Base-by-base conservation (phyloP, 768 basidiomycete genomes). In the Tricholoma terreum region DNA sequence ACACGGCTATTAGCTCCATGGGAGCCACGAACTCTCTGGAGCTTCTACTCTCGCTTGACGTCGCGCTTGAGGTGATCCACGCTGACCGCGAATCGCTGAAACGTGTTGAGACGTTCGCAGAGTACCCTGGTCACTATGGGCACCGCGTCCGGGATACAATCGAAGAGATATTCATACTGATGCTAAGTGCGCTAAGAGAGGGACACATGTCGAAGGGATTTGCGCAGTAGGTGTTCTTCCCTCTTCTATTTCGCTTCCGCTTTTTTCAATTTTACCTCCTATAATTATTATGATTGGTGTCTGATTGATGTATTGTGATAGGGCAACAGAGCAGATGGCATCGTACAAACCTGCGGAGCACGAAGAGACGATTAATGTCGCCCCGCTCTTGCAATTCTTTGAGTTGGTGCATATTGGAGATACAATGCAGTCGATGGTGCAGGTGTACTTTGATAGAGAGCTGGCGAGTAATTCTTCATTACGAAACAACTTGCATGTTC, bases 361-460 rank as follows among this genome's bases (percentile, higher is more conserved):
- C 63, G 81, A 87, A 51, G 88, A 84, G 51, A 86, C 86, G 35
- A 85, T 84, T 21, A 87, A 84, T 61, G 95, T 98, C 2, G 94
- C 95, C 1, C 97, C 97, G 0, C 74, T 99, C 2, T 75, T 98
- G 38, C 95, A 98, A 69, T 98, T 98, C 74, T 98, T 99, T 62
- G 96, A 98, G 75, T 78, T 98, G 21, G 96, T 96, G 0, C 97
- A 98, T 73, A 78, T 98, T 14, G 97, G 94, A 1, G 96, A 99
- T 67, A 99, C 92, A 14, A 98, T 98, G 43, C 93, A 96, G 72
- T 92, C 88, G 15, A 98, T 98, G 86, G 85, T 97, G 6, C 94
- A 99, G 63, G 97, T 98, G 1, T 99, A 95, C 71, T 99, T 96
- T 67, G 97, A 98, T 67, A 95, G 95, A 66, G 96, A 97, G 65